Evolutionary conservation across 768 basidiomycete species (phyloP).

Genomic region (Suillus variegatus): DNA sequence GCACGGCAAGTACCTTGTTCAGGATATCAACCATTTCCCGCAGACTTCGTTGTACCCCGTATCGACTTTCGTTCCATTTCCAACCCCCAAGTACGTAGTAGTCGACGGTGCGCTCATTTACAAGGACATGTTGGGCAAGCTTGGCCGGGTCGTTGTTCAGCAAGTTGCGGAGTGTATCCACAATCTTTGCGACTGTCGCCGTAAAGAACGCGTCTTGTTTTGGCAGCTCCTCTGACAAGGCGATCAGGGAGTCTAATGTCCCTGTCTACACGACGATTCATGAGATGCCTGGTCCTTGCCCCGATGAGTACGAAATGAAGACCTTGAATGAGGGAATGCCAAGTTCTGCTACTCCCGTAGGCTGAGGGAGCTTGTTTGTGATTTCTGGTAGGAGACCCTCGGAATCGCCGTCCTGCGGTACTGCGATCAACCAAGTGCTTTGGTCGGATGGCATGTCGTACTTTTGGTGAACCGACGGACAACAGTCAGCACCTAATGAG

Average conservation of each 20-base stretch:
- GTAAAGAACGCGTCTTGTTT: slow-evolving; percentile 92
- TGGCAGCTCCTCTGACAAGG: slow-evolving; percentile 88
- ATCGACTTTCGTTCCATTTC: slow-evolving; percentile 94
- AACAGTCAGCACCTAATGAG: slow-evolving; percentile 1
- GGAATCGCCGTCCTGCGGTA: slow-evolving; percentile 85
- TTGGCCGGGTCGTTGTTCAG: slow-evolving; percentile 84
- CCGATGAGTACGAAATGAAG: slow-evolving; percentile 16
- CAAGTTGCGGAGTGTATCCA: slow-evolving; percentile 90
- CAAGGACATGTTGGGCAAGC: slow-evolving; percentile 71
- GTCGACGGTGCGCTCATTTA: slow-evolving; percentile 80
- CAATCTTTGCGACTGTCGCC: slow-evolving; percentile 83
- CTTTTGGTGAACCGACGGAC: slow-evolving; percentile 9
- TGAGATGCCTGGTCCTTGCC: slow-evolving; percentile 11
- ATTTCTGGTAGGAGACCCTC: slow-evolving; percentile 73
- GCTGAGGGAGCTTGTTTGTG: slow-evolving; percentile 56
- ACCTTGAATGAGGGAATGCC: slow-evolving; percentile 92
- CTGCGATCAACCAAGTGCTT: slow-evolving; percentile 89
- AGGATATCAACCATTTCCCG: slow-evolving; percentile 84
- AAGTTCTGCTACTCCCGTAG: slow-evolving; percentile 60
- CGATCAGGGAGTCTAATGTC: slow-evolving; percentile 86
- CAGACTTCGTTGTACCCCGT: slow-evolving; percentile 79
- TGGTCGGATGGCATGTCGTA: slow-evolving; percentile 91
- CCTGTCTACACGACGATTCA: slow-evolving; percentile 64
- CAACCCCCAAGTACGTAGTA: slow-evolving; percentile 79
- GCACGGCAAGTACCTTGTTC: slow-evolving; percentile 62